Percentiles rank a stretch among this genome's conserved stretches.
Conservation (phyloP, 1,139 yeast species). For the Lodderomyces parapsilosis region DNA sequence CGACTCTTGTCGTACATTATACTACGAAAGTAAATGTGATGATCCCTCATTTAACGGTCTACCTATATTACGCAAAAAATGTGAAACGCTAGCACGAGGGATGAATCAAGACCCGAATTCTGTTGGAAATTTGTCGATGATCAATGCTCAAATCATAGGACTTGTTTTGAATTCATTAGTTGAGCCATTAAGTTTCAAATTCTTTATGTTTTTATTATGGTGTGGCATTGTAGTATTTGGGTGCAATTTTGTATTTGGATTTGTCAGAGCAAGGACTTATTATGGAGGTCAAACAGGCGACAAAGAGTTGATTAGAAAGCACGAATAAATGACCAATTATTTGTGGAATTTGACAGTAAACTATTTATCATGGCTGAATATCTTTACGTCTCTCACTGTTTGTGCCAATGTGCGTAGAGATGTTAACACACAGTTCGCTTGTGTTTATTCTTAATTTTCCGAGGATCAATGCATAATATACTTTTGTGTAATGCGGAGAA, state of each 20-base stretch:
- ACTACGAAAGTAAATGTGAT: slow-evolving; percentile 52
- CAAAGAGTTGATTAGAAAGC: slow-evolving; percentile 1
- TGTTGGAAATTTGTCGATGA: slow-evolving; percentile 43
- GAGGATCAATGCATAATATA: no score
- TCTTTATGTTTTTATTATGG: slow-evolving; percentile 42
- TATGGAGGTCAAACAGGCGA: slow-evolving; percentile 26
- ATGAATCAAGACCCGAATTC: slow-evolving; percentile 54
- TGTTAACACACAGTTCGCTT: no score
- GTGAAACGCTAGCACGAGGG: slow-evolving; percentile 62
- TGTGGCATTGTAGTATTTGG: slow-evolving; percentile 30
- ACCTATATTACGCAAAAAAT: slow-evolving; percentile 57
- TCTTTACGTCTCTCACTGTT: no score
- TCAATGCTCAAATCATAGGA: slow-evolving; percentile 66
- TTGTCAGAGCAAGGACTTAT: slow-evolving; percentile 44
- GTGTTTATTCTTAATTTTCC: no score
- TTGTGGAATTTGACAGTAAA: no score
- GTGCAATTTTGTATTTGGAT: slow-evolving; percentile 45
- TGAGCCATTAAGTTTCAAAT: slow-evolving; percentile 62
- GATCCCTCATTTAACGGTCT: slow-evolving; percentile 49
- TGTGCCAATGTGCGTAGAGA: no score
- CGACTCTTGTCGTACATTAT: slow-evolving; percentile 50
- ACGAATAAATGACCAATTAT: not conserved
- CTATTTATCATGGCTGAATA: no score
- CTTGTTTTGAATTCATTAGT: slow-evolving; percentile 59
- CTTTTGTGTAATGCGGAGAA: no score